A percentile compares a stretch with the other conserved stretches of the same genome.
These are phyloP conservation scores for Myriosclerotinia curreyana DNA, from an alignment of 2,329 filamentous ascomycete genomes.

Conservation along the genomic window DNA sequence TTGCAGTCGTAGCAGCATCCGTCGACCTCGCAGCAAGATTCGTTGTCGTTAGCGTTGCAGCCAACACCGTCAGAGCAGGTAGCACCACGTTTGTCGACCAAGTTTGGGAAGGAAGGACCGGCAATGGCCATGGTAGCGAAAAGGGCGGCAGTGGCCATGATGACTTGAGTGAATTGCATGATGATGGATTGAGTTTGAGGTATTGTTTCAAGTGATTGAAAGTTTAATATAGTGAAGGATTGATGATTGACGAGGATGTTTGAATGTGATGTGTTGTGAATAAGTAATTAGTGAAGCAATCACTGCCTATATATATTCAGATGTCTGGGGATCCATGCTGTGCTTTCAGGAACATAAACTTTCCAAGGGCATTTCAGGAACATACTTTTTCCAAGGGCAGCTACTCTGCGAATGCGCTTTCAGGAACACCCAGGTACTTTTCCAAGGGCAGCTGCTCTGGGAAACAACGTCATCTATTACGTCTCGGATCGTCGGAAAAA, in stretches of 20 bases:
- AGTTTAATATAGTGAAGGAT: background rate
- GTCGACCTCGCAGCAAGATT: background rate
- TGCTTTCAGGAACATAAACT: background rate
- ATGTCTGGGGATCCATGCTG: background rate
- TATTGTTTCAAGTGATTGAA: background rate
- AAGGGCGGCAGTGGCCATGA: background rate
- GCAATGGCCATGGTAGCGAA: background rate
- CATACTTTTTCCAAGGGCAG: background rate
- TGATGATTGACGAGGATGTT: background rate
- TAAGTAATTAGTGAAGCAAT: background rate
- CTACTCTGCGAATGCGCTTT: too few relatives aligned
- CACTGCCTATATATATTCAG: background rate
- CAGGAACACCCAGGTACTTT: too few relatives aligned
- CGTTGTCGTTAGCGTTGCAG: background rate
- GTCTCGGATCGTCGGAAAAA: background rate
- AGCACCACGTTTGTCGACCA: background rate
- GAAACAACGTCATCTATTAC: background rate
- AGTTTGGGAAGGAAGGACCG: background rate
- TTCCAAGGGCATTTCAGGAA: too few relatives aligned
- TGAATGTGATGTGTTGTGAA: background rate
- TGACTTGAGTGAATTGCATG: background rate
- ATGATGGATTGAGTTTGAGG: background rate
- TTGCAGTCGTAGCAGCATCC: background rate
- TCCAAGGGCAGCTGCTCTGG: background rate
- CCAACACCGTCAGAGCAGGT: background rate